Evolutionary conservation across 768 basidiomycete species (phyloP), one percentile per base, ranked within the genome.

Genomic region (Butyriboletus loyo): DNA sequence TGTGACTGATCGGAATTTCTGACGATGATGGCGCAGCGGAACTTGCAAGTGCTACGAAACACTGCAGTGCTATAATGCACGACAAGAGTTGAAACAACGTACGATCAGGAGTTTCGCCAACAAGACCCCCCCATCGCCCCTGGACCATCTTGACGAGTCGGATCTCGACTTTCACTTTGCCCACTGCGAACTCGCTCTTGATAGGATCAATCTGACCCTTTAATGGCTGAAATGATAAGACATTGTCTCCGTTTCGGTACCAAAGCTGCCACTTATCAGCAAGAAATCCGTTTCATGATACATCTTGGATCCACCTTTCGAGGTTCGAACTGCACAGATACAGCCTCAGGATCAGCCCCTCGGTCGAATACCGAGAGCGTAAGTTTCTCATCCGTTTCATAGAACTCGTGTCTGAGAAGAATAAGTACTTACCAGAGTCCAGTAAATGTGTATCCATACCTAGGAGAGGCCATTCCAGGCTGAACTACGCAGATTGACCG

Each of bases 81-180:
- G 42, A 43, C 49, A 14, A 50, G 32, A 36, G 28, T 28, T 43
- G 22, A 43, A 34, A 34, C 27, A 30, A 74, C 87, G 60, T 67
- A 90, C 89, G 77, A 77, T 89, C 88, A 40, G 86, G 85, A 46
- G 76, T 73, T 57, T 92, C 91, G 14, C 90, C 87, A 42, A 86
- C 75, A 28, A 96, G 76, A 19, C 69, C 71, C 17, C 82, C 83
- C 96, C 95, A 98, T 48, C 89, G 71, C 15, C 85, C 87, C 4
- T 69, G 70, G 1, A 70, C 78, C 55, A 75, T 74, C 73, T 98
- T 98, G 40, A 64, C 74, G 25, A 99, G 75, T 21, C 81, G 80
- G 48, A 98, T 69, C 70, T 99, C 96, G 49, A 98, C 79, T 70
- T 98, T 98, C 61, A 93, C 85, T 65, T 86, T 88, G 21, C 91